Percentiles rank a stretch among this genome's conserved stretches.
These are phyloP conservation scores for Eutrema japonicum DNA, from an alignment of 345 rosid species.

Conservation along the genomic window DNA sequence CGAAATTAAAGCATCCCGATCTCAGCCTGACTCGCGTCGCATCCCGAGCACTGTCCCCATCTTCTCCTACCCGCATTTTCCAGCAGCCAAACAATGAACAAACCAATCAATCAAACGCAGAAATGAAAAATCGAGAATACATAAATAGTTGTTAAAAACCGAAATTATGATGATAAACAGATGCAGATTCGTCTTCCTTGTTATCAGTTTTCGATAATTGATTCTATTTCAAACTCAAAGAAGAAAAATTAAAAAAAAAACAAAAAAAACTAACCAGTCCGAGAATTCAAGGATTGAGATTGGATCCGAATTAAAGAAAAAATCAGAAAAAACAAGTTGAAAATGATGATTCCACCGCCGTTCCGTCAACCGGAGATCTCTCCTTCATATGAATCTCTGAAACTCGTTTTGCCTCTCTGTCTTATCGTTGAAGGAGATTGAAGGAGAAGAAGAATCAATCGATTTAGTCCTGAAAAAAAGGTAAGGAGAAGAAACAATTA, in stretches of 20 bases:
- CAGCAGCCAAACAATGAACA: neutral
- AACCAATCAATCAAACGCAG: neutral
- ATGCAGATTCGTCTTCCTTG: slow-evolving; percentile 13
- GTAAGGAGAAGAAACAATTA: too few relatives aligned
- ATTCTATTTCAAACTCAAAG: neutral
- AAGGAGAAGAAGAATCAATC: slow-evolving; percentile 18
- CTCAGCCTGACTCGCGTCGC: too few relatives aligned
- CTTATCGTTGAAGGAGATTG: slow-evolving; percentile 19
- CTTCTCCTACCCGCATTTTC: slow-evolving; percentile 23
- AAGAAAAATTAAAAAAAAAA: neutral
- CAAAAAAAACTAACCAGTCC: slow-evolving; percentile 26
- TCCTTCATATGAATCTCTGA: neutral
- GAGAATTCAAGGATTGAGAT: slow-evolving; percentile 19
- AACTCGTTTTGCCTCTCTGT: slow-evolving; percentile 14
- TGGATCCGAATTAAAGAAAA: slow-evolving; percentile 22
- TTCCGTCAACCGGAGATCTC: slow-evolving; percentile 16
- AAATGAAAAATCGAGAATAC: neutral
- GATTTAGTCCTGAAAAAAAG: too few relatives aligned
- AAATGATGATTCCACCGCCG: neutral
- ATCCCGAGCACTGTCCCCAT: too few relatives aligned
- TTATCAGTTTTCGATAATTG: neutral
- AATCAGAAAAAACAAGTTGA: neutral
- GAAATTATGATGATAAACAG: neutral
- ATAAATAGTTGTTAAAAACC: neutral
- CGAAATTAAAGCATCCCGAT: too few relatives aligned